These are phyloP conservation scores for Actinidia arguta DNA, from an alignment of 179 eudicot genomes.

Conservation along the genomic window DNA sequence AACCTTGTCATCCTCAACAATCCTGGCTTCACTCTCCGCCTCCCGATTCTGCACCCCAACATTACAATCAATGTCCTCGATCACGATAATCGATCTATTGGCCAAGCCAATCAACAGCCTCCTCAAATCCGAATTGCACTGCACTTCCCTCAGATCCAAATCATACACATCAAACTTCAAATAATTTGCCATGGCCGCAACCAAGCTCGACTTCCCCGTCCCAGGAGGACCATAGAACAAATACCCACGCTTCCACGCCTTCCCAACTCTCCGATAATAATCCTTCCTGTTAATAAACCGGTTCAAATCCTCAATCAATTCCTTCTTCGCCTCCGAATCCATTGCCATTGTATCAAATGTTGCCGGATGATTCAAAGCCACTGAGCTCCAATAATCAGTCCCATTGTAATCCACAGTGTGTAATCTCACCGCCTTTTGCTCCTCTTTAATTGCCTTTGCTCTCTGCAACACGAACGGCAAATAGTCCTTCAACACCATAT, in stretches of 20 bases:
- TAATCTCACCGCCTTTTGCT: slow-evolving; percentile 36
- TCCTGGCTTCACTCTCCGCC: not conserved
- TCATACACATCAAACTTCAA: slow-evolving; percentile 64
- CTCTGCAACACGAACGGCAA: slow-evolving; percentile 24
- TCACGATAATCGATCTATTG: slow-evolving; percentile 50
- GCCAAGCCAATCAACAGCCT: slow-evolving; percentile 46
- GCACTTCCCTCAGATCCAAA: slow-evolving; percentile 54
- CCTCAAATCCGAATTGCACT: slow-evolving; percentile 55
- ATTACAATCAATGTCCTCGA: slow-evolving; percentile 64
- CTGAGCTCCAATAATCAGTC: slow-evolving; percentile 51
- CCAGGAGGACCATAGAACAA: slow-evolving; percentile 65
- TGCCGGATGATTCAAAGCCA: slow-evolving; percentile 56
- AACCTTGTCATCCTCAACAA: slow-evolving; percentile 50
- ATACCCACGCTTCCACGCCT: slow-evolving; percentile 70
- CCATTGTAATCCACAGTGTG: slow-evolving; percentile 52
- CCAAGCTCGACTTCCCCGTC: slow-evolving; percentile 64
- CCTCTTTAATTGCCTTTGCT: slow-evolving; percentile 36
- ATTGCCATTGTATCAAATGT: slow-evolving; percentile 55
- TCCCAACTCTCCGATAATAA: slow-evolving; percentile 58
- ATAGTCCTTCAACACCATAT: slow-evolving; percentile 31
- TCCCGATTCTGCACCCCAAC: slow-evolving; percentile 40
- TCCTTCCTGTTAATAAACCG: slow-evolving; percentile 46
- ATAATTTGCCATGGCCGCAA: slow-evolving; percentile 67
- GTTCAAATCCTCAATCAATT: slow-evolving; percentile 45
- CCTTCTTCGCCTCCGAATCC: slow-evolving; percentile 38